Conservation (phyloP, 805 yeast species). For the Candida argentea region DNA sequence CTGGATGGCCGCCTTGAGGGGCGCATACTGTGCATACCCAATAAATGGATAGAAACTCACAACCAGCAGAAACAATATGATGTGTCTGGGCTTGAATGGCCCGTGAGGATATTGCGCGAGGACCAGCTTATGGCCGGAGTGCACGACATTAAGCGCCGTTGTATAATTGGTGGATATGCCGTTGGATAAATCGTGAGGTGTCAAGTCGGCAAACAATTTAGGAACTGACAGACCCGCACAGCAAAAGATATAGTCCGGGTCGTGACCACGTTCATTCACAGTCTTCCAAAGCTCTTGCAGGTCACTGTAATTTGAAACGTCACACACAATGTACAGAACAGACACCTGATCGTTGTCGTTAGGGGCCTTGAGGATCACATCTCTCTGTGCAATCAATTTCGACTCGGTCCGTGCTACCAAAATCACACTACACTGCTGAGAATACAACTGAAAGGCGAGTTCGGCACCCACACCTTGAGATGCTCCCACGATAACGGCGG, state of each 20-base stretch:
- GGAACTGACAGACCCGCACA: constrained; percentile 88
- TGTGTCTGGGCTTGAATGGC: constrained; percentile 38
- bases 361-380: constrained; percentile 24
- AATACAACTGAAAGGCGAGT: constrained; percentile 49
- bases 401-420: constrained; percentile 69
- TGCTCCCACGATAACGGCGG: constrained; percentile 80
- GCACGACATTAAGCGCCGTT: constrained; percentile 64
- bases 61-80: constrained; percentile 58
- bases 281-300: constrained; percentile 38
- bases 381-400: constrained; percentile 43
- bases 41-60: constrained; percentile 79
- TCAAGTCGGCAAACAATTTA: constrained; percentile 61
- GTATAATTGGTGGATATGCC: constrained; percentile 66
- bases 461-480: constrained; percentile 91
- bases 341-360: constrained; percentile 9
- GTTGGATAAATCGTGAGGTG: constrained; percentile 42
- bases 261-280: constrained; percentile 10
- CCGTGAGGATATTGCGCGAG: constrained; percentile 1
- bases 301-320: constrained; percentile 46
- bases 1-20: constrained; percentile 74
- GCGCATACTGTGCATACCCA: constrained; percentile 88
- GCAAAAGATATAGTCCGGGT: constrained; percentile 68
- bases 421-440: constrained; percentile 51
- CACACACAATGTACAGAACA: constrained; percentile 43
- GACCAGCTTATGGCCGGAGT: constrained; percentile 43